phyloP scores from a whole-genome alignment of 2,329 filamentous ascomycete species.

The Pseudogymnoascus sp. region DNA sequence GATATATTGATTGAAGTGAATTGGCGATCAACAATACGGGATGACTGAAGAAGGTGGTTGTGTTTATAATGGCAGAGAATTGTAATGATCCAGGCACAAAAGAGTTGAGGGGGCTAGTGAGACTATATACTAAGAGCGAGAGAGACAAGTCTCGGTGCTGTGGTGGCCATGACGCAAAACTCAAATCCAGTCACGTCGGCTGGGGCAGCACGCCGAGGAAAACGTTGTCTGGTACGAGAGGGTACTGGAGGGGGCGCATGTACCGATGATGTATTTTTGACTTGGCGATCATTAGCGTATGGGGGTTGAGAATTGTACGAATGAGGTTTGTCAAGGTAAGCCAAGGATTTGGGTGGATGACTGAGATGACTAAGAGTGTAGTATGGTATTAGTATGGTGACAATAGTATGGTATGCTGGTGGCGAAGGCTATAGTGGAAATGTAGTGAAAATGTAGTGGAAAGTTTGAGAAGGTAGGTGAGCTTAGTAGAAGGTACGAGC shows the following conservation, averaged over 20 bases:
- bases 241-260: background rate
- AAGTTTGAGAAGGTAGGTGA: background rate
- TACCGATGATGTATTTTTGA: background rate
- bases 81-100: background rate
- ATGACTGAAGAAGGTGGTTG: background rate
- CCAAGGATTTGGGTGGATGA: background rate
- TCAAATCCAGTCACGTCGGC: background rate
- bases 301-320: background rate
- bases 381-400: too few relatives aligned
- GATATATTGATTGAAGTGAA: background rate
- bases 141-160: background rate
- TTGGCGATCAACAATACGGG: background rate
- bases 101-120: background rate
- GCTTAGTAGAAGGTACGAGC: background rate
- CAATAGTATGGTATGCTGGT: background rate
- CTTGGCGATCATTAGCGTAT: constrained; percentile 1
- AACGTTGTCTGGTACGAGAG: background rate
- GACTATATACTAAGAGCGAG: background rate
- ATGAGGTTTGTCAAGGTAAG: background rate
- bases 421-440: background rate
- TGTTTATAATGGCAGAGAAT: background rate
- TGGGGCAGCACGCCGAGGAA: background rate
- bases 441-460: background rate
- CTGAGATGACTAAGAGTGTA: background rate
- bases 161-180: background rate